Evolutionary conservation across 2,329 filamentous ascomycete species (phyloP).

Genomic region (Rhexocercosporidium sp.): DNA sequence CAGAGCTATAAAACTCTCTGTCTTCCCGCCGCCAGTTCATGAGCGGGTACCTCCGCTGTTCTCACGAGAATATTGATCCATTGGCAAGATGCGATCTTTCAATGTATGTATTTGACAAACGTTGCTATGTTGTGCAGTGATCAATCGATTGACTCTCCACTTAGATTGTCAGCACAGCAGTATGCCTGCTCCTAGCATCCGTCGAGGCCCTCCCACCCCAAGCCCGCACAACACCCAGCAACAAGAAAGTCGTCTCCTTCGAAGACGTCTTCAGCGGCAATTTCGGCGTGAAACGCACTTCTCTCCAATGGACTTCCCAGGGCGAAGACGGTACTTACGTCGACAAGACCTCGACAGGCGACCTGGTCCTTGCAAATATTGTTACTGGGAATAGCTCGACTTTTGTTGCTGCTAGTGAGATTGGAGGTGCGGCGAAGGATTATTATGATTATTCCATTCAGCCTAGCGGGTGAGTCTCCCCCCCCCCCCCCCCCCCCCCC

Average conservation of each 20-base stretch:
- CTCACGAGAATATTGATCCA: neutral
- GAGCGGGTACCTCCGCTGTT: neutral
- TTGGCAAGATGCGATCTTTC: conserved; percentile 5
- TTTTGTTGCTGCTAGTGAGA: conserved; percentile 61
- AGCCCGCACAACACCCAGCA: conserved; percentile 10
- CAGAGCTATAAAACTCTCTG: conserved; percentile 5
- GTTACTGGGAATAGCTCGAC: conserved; percentile 60
- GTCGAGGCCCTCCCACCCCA: conserved; percentile 5
- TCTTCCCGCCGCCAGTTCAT: neutral
- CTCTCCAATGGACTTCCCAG: conserved; percentile 57
- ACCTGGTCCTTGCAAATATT: conserved; percentile 66
- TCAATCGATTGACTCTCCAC: neutral
- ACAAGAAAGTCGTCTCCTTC: conserved; percentile 36
- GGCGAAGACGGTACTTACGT: conserved; percentile 68
- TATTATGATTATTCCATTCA: conserved; percentile 66
- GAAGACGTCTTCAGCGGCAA: conserved; percentile 34
- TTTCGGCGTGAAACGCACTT: conserved; percentile 30
- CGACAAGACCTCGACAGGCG: conserved; percentile 53
- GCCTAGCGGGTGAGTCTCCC: conserved; percentile 50
- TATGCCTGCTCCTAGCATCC: conserved; percentile 4
- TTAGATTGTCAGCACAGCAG: conserved; percentile 8
- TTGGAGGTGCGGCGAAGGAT: conserved; percentile 52
- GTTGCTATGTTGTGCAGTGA: no score
- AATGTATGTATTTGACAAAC: neutral
- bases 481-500: no score